A percentile compares a stretch with the other conserved stretches of the same genome.
phyloP scores from a whole-genome alignment of 2,329 filamentous ascomycete species.

The Verticillium nubilum region DNA sequence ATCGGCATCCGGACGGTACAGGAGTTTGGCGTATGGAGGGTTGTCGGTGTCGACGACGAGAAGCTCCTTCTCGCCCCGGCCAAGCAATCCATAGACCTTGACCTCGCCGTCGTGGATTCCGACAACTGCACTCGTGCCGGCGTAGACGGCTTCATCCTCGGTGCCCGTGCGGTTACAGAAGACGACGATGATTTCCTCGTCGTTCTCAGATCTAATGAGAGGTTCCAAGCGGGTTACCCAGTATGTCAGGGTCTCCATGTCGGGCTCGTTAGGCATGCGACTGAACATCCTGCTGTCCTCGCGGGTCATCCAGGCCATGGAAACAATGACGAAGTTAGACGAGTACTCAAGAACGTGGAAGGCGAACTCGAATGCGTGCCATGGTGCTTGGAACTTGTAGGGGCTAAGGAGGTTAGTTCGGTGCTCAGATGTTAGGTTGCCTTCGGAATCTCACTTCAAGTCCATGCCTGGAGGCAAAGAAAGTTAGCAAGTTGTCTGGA shows the following conservation, averaged over 20 bases:
- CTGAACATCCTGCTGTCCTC: constrained; percentile 42
- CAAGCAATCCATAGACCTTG: constrained; percentile 63
- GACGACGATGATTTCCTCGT: constrained; percentile 61
- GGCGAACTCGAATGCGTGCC: constrained; percentile 37
- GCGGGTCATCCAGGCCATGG: constrained; percentile 73
- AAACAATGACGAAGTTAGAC: constrained; percentile 61
- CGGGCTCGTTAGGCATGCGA: constrained; percentile 50
- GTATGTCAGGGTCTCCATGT: constrained; percentile 69
- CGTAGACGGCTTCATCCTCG: constrained; percentile 63
- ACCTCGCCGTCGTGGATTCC: constrained; percentile 61
- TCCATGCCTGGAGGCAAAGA: constrained; percentile 38
- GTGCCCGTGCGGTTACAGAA: constrained; percentile 66
- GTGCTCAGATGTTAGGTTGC: neutral
- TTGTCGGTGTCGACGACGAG: constrained; percentile 60
- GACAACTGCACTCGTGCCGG: constrained; percentile 68
- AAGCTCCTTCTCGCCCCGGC: constrained; percentile 63
- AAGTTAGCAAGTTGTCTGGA: neutral
- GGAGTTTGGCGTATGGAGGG: constrained; percentile 37
- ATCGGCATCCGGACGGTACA: neutral
- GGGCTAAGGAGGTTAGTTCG: constrained; percentile 16
- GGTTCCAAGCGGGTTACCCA: constrained; percentile 71
- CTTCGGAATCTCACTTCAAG: constrained; percentile 42
- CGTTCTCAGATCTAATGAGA: constrained; percentile 42
- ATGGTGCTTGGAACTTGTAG: constrained; percentile 31
- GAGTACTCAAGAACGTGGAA: constrained; percentile 50